A percentile compares a stretch with the other conserved stretches of the same genome.
These are phyloP conservation scores for Penicillium angulare DNA, from an alignment of 495 filamentous ascomycete species.

Conservation along the genomic window DNA sequence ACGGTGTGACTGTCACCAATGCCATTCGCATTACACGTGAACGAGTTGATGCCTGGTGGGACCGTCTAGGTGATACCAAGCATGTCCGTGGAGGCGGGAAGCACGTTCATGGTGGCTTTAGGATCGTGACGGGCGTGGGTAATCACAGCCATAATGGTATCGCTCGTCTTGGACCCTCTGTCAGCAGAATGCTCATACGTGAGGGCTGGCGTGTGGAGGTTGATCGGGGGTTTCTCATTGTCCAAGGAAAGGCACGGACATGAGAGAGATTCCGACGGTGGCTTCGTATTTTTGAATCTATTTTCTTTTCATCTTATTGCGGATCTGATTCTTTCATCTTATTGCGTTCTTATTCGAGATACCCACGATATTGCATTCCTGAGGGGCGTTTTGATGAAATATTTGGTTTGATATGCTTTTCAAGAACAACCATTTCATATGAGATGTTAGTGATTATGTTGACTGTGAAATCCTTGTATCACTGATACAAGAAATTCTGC, in stretches of 20 bases:
- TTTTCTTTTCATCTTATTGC: not conserved
- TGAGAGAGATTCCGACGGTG: slow-evolving; percentile 4
- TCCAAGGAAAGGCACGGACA: slow-evolving; percentile 53
- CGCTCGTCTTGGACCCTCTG: slow-evolving; percentile 74
- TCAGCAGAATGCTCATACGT: slow-evolving; percentile 67
- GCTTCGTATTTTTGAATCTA: too few relatives aligned
- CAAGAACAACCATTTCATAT: too few relatives aligned
- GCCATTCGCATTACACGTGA: slow-evolving; percentile 71
- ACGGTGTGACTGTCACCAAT: slow-evolving; percentile 78
- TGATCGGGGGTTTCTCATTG: slow-evolving; percentile 59
- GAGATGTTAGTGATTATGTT: too few relatives aligned
- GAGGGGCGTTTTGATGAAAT: too few relatives aligned
- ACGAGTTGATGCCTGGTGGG: slow-evolving; percentile 77
- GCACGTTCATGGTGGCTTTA: slow-evolving; percentile 49
- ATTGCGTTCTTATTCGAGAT: not conserved
- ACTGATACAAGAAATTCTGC: too few relatives aligned
- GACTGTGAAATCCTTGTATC: too few relatives aligned
- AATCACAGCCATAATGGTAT: slow-evolving; percentile 75
- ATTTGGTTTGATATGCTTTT: too few relatives aligned
- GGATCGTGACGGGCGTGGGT: slow-evolving; percentile 79
- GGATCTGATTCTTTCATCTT: too few relatives aligned
- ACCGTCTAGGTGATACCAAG: slow-evolving; percentile 58
- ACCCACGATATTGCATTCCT: not conserved
- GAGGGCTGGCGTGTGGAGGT: slow-evolving; percentile 84
- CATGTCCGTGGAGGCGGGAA: slow-evolving; percentile 46